Conservation (phyloP, 108 stramenopile species). For the Cyclotella kingstonii region DNA sequence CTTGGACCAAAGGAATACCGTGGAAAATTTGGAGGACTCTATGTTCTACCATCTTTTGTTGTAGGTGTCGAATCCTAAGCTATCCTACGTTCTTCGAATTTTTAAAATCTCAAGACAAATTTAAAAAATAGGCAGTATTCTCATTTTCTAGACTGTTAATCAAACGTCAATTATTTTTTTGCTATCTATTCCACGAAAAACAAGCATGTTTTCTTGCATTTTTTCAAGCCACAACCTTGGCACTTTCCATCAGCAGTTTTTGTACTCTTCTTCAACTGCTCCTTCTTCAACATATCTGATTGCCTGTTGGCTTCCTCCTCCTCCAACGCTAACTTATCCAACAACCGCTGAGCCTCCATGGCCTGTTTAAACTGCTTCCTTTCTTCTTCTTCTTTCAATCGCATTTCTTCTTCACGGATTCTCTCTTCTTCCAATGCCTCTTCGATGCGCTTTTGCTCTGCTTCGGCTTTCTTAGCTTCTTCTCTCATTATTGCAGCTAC, state of each 20-base stretch:
- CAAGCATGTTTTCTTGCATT: constrained; percentile 83
- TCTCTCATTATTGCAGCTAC: constrained; percentile 46
- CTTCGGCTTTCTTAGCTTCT: constrained; percentile 52
- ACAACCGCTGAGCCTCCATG: constrained; percentile 87
- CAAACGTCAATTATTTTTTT: background rate
- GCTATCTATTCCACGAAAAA: constrained; percentile 45
- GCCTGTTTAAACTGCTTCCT: constrained; percentile 79
- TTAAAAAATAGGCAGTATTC: no score
- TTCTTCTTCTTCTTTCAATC: constrained; percentile 76
- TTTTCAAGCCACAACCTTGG: constrained; percentile 88
- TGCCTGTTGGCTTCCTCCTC: constrained; percentile 57
- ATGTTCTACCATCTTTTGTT: no score
- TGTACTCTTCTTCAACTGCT: constrained; percentile 65
- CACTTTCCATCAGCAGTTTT: constrained; percentile 74
- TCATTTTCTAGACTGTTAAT: background rate
- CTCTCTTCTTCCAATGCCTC: constrained; percentile 76
- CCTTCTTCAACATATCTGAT: constrained; percentile 66
- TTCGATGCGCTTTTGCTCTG: constrained; percentile 63
- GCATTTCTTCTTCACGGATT: constrained; percentile 62
- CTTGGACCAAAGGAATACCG: no score
- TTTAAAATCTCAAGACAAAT: no score
- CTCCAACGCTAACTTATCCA: constrained; percentile 62
- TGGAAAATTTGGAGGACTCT: no score
- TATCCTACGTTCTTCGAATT: no score
- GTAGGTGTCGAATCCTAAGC: no score